Percentiles rank a stretch among this genome's conserved stretches.
Conservation (phyloP, 805 yeast genomes). For the Saccharomycopsis malanga region DNA sequence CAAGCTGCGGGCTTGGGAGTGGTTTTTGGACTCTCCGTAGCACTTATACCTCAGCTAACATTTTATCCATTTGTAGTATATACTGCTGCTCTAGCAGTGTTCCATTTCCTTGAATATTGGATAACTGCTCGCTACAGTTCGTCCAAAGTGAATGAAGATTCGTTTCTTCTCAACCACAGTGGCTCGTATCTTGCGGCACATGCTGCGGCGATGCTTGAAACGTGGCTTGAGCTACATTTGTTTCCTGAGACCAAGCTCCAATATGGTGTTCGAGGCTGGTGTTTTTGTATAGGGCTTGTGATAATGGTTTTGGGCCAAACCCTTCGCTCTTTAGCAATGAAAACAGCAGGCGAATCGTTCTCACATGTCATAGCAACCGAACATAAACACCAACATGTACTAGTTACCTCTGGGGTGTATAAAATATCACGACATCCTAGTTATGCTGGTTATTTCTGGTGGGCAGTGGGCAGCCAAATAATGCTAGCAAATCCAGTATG, state of each 20-base stretch:
- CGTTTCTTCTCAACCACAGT: conserved; percentile 63
- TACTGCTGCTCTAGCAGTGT: conserved; percentile 44
- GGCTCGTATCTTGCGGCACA: conserved; percentile 53
- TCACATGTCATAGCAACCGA: conserved; percentile 63
- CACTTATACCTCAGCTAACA: conserved; percentile 24
- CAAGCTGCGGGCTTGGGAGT: conserved; percentile 42
- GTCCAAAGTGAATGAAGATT: conserved; percentile 57
- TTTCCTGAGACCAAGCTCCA: conserved; percentile 33
- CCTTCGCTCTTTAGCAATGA: conserved; percentile 73
- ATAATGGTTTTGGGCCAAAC: conserved; percentile 56
- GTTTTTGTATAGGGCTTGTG: conserved; percentile 39
- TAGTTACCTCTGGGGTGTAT: conserved; percentile 75
- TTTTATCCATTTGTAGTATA: conserved; percentile 41
- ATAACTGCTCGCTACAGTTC: conserved; percentile 73
- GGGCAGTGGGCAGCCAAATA: conserved; percentile 86
- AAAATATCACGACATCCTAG: conserved; percentile 73
- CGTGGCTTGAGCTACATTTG: conserved; percentile 34
- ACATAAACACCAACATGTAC: conserved; percentile 43
- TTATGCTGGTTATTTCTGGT: conserved; percentile 84
- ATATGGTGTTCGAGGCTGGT: conserved; percentile 10
- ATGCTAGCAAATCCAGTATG: conserved; percentile 61
- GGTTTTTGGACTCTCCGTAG: conserved; percentile 32
- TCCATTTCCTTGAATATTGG: conserved; percentile 79
- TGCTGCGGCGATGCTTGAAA: conserved; percentile 44
- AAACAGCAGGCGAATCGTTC: conserved; percentile 79